phyloP scores from a whole-genome alignment of 2,329 filamentous ascomycete genomes.

The Camillea tinctor region DNA sequence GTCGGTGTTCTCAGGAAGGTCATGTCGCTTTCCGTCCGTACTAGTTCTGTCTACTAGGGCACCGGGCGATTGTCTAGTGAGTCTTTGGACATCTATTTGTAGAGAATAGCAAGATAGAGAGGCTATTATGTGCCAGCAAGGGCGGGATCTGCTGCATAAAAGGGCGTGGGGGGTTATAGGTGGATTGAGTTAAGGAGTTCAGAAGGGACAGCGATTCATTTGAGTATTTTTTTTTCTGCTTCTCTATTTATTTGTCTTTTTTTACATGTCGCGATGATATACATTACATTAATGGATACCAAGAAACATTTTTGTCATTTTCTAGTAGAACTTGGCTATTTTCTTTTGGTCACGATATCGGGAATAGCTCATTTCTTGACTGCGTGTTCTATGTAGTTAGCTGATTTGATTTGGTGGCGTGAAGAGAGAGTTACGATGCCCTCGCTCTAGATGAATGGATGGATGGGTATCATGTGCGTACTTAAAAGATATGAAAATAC shows the following conservation, averaged over 20 bases:
- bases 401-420: too few species aligned
- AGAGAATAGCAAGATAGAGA: neutral
- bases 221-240: constrained; percentile 4
- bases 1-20: neutral
- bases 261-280: neutral
- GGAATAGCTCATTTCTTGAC: neutral
- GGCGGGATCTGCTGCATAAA: neutral
- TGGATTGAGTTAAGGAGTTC: neutral
- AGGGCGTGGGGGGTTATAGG: neutral
- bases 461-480: too few species aligned
- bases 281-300: neutral
- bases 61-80: neutral
- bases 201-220: constrained; percentile 3
- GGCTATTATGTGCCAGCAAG: neutral
- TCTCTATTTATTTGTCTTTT: neutral
- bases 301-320: neutral
- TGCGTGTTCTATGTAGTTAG: too few species aligned
- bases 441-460: too few species aligned
- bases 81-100: neutral
- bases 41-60: neutral
- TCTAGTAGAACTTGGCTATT: neutral
- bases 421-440: too few species aligned
- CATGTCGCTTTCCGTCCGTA: neutral
- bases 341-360: neutral
- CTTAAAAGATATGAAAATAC: too few species aligned